Conservation (phyloP, 2,329 filamentous ascomycete genomes). For the Aspergillus amoenus region DNA sequence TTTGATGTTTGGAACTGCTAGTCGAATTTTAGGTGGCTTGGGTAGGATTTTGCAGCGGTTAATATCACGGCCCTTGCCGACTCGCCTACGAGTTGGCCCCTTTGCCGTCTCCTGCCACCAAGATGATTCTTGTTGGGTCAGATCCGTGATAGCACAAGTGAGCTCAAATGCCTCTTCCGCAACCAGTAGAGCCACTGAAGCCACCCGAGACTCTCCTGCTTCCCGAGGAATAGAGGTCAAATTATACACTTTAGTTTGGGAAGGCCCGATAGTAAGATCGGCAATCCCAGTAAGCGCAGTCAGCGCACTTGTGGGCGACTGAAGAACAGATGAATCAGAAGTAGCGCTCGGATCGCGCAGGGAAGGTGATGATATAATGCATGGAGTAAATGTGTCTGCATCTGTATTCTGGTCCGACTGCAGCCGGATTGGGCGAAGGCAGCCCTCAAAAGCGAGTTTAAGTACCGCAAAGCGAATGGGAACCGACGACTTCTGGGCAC, state of each 20-base stretch:
- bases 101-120: slow-evolving; percentile 46
- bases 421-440: slow-evolving; percentile 44
- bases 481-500: slow-evolving; percentile 44
- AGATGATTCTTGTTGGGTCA: slow-evolving; percentile 31
- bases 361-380: slow-evolving; percentile 32
- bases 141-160: slow-evolving; percentile 59
- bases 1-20: slow-evolving; percentile 62
- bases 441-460: slow-evolving; percentile 54
- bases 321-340: slow-evolving; percentile 27
- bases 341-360: slow-evolving; percentile 34
- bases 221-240: slow-evolving; percentile 75
- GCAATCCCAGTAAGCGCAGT: slow-evolving; percentile 54
- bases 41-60: slow-evolving; percentile 72
- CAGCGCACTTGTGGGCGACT: slow-evolving; percentile 36
- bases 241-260: slow-evolving; percentile 68
- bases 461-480: slow-evolving; percentile 51
- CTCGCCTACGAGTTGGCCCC: slow-evolving; percentile 34
- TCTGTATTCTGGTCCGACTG: slow-evolving; percentile 31
- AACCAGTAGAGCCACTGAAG: slow-evolving; percentile 63
- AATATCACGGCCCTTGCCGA: slow-evolving; percentile 49
- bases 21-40: slow-evolving; percentile 86
- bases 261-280: slow-evolving; percentile 66
- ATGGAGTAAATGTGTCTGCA: slow-evolving; percentile 21
- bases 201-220: slow-evolving; percentile 71
- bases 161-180: slow-evolving; percentile 66